Evolutionary conservation across 805 yeast species (phyloP).

Genomic region (Debaryomyces hansenii): DNA sequence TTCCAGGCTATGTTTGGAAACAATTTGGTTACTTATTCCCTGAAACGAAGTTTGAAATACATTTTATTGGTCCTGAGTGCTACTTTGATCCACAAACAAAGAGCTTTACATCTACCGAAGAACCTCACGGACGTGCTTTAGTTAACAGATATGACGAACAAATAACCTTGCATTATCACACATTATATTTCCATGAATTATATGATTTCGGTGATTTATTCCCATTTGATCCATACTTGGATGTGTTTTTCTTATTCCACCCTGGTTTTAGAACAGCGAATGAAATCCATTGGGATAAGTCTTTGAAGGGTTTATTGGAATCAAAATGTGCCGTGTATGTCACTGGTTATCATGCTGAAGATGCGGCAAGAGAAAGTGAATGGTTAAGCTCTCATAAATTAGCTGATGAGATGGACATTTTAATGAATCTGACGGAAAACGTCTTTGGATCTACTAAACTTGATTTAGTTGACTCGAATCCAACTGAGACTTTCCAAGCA

Average conservation of each 20-base stretch:
- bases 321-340: slow-evolving; percentile 90
- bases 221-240: slow-evolving; percentile 97
- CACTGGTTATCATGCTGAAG: slow-evolving; percentile 84
- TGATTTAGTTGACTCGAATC: slow-evolving; percentile 90
- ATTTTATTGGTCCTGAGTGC: slow-evolving; percentile 93
- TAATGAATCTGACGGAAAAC: slow-evolving; percentile 74
- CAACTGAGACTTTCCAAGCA: slow-evolving; percentile 90
- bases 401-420: slow-evolving; percentile 71
- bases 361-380: slow-evolving; percentile 64
- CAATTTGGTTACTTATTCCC: slow-evolving; percentile 88
- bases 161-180: slow-evolving; percentile 75
- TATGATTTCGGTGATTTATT: slow-evolving; percentile 93
- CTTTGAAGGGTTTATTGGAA: slow-evolving; percentile 84
- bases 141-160: slow-evolving; percentile 73
- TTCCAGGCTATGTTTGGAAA: slow-evolving; percentile 95
- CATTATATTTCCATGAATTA: slow-evolving; percentile 86
- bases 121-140: slow-evolving; percentile 57
- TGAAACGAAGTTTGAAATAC: slow-evolving; percentile 75
- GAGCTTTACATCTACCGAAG: slow-evolving; percentile 56
- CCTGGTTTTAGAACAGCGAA: slow-evolving; percentile 91
- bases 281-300: slow-evolving; percentile 77
- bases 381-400: slow-evolving; percentile 67
- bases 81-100: slow-evolving; percentile 68
- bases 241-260: slow-evolving; percentile 89
- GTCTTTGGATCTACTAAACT: slow-evolving; percentile 84